A percentile compares a stretch with the other conserved stretches of the same genome.
Conservation (phyloP, 2,329 filamentous ascomycete species). For the Botrytis galanthina region DNA sequence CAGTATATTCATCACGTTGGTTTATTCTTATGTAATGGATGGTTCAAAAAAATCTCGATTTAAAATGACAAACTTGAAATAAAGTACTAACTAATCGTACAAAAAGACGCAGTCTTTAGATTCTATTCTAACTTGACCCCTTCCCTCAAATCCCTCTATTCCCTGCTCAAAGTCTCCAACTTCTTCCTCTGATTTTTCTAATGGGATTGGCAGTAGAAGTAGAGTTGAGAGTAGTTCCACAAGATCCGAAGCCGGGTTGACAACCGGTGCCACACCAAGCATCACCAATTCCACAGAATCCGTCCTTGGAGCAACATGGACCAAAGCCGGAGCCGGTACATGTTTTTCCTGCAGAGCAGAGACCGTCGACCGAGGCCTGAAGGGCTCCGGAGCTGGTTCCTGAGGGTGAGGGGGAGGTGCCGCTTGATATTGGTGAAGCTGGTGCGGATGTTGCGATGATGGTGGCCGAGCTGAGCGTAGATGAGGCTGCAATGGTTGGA, state of each 20-base stretch:
- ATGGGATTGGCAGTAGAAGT: constrained; percentile 3
- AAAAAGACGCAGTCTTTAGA: neutral
- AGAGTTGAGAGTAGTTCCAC: constrained; percentile 20
- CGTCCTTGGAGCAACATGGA: constrained; percentile 25
- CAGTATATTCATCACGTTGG: neutral
- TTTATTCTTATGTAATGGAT: neutral
- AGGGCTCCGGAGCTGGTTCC: constrained; percentile 15
- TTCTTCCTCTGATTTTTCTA: constrained; percentile 10
- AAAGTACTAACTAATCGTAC: neutral
- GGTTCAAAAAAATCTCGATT: neutral
- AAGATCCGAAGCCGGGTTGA: constrained; percentile 24
- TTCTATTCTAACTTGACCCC: neutral
- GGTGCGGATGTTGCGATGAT: neutral
- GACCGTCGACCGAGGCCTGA: constrained; percentile 18
- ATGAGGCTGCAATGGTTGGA: constrained; percentile 4
- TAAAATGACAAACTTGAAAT: neutral
- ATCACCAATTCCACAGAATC: constrained; percentile 24
- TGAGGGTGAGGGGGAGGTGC: constrained; percentile 9
- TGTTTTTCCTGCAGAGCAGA: constrained; percentile 24
- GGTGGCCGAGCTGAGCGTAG: neutral
- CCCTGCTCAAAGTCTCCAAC: neutral
- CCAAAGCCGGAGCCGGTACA: constrained; percentile 24
- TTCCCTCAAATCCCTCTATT: neutral
- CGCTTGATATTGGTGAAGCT: neutral
- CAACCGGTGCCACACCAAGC: constrained; percentile 27